phyloP scores from a whole-genome alignment of 2,329 filamentous ascomycete genomes.

The Trichoderma lentiforme region DNA sequence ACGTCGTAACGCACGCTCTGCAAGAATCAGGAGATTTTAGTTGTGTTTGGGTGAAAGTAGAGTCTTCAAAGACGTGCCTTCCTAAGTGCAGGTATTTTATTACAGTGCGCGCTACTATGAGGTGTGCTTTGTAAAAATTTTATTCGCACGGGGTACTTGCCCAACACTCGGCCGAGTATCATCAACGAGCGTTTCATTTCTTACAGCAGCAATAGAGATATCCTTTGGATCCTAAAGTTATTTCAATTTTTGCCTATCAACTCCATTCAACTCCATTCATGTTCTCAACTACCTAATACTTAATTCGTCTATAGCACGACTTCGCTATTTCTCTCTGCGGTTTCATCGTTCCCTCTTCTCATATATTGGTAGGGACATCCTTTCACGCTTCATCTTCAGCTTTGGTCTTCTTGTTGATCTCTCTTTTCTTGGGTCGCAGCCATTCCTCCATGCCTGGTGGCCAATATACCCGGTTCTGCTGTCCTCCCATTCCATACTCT shows the following conservation, averaged over 20 bases:
- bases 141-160: neutral
- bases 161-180: neutral
- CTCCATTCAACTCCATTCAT: neutral
- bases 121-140: neutral
- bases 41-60: neutral
- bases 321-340: neutral
- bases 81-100: neutral
- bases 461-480: slow-evolving; percentile 82
- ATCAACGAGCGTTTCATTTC: neutral
- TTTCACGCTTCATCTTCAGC: neutral
- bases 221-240: neutral
- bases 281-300: neutral
- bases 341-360: neutral
- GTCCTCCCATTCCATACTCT: slow-evolving; percentile 83
- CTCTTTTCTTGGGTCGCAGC: slow-evolving; percentile 75
- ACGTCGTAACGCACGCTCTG: neutral
- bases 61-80: neutral
- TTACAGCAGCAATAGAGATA: neutral
- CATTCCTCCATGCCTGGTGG: slow-evolving; percentile 86
- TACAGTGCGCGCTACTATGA: neutral
- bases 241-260: neutral
- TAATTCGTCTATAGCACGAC: neutral
- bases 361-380: neutral
- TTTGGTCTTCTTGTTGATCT: slow-evolving; percentile 42
- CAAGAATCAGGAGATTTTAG: neutral